These are phyloP conservation scores for Scutellaria baicalensis DNA, from an alignment of 257 asterid genomes.

Conservation along the genomic window DNA sequence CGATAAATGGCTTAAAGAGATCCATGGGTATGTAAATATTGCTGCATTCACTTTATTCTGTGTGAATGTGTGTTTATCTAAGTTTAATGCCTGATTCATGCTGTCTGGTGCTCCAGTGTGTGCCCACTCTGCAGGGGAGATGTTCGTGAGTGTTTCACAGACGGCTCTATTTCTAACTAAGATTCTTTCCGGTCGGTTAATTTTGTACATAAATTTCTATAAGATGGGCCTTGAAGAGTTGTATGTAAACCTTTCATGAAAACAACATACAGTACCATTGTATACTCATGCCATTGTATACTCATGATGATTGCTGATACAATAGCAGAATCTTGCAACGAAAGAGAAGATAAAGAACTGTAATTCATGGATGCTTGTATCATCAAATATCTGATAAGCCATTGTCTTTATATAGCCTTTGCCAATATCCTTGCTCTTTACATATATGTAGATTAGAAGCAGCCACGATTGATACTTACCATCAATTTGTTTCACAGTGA, in stretches of 20 bases:
- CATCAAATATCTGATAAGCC: conserved; percentile 6
- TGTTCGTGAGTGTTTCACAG: conserved; percentile 54
- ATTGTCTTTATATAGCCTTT: conserved; percentile 14
- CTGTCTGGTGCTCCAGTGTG: conserved; percentile 44
- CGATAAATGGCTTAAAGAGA: conserved; percentile 96
- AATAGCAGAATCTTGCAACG: conserved; percentile 15
- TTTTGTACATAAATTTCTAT: conserved; percentile 8
- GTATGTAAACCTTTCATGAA: not conserved
- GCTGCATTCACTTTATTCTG: not conserved
- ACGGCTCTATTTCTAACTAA: conserved; percentile 32
- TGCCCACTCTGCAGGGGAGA: conserved; percentile 96
- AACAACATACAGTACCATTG: not conserved
- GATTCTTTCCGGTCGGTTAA: conserved; percentile 10
- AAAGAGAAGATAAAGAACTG: conserved; percentile 5
- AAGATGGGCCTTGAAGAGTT: conserved; percentile 1
- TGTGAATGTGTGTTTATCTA: not conserved
- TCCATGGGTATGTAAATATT: conserved; percentile 59
- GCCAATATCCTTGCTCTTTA: not conserved
- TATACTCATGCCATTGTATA: not conserved
- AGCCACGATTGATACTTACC: not conserved
- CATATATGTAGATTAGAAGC: conserved; percentile 8
- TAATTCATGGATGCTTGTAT: not conserved
- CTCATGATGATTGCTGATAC: not conserved
- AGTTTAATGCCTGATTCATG: conserved; percentile 7
- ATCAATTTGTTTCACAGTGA: too few species aligned